A percentile compares a stretch with the other conserved stretches of the same genome.
Evolutionary conservation across 2,329 filamentous ascomycete species (phyloP).

Genomic region (Aspergillus texensis): DNA sequence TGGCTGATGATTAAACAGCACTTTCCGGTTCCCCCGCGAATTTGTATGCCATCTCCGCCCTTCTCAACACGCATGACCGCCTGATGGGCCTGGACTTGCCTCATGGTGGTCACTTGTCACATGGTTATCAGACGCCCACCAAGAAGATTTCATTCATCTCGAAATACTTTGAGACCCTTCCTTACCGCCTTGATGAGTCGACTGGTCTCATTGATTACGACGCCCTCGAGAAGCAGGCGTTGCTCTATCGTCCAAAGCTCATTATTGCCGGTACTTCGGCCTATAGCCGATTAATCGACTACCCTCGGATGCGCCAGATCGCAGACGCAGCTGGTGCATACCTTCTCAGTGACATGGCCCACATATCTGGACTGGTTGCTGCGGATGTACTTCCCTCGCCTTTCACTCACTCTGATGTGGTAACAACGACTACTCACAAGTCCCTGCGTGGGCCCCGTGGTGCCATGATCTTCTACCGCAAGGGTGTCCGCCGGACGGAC

Average conservation of each 20-base stretch:
- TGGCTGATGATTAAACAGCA: slow-evolving; percentile 51
- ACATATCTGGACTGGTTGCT: slow-evolving; percentile 95
- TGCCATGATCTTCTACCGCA: slow-evolving; percentile 99
- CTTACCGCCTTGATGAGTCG: slow-evolving; percentile 75
- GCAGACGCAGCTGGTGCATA: slow-evolving; percentile 92
- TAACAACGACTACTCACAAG: slow-evolving; percentile 99
- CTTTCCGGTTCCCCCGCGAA: slow-evolving; percentile 79
- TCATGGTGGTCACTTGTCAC: slow-evolving; percentile 90
- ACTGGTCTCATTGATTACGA: slow-evolving; percentile 99
- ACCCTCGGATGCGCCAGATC: slow-evolving; percentile 92
- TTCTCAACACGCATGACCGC: slow-evolving; percentile 93
- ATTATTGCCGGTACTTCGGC: slow-evolving; percentile 96
- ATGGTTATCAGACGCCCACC: slow-evolving; percentile 95
- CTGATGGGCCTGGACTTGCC: slow-evolving; percentile 96
- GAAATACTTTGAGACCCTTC: slow-evolving; percentile 98
- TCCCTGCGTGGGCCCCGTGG: slow-evolving; percentile 95
- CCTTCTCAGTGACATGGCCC: slow-evolving; percentile 96
- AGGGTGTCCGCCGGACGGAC: slow-evolving; percentile 87
- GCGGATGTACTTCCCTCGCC: slow-evolving; percentile 91
- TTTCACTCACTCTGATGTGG: slow-evolving; percentile 89
- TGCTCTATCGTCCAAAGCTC: slow-evolving; percentile 92
- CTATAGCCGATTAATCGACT: slow-evolving; percentile 98
- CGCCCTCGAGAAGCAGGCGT: slow-evolving; percentile 82
- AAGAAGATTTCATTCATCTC: slow-evolving; percentile 98
- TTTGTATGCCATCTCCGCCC: slow-evolving; percentile 85